Evolutionary conservation across 306 rosid genomes (phyloP), one percentile per base, ranked within the genome.

Genomic region (Mimosa bimucronata): DNA sequence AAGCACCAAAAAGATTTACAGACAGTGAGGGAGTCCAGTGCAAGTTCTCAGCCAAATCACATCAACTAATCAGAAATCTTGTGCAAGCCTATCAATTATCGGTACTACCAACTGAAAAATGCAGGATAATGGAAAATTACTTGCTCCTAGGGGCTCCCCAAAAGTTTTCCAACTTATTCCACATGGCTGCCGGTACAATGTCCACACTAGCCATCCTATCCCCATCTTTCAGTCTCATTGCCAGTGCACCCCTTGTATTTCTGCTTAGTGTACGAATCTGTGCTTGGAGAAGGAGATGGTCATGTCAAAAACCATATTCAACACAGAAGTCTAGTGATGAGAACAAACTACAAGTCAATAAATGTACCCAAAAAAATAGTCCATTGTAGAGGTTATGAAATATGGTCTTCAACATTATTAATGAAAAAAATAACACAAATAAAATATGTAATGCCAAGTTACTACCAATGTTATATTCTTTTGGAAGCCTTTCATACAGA

Each of bases 171-270:
- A 88, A 75, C 83, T 89, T 75, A 48, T 90, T 93, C 92, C 94
- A 74, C 91, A 82, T 77, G 16, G 97, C 82, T 46, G 92, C 96
- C 38, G 98, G 97, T 79, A 95, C 87, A 73, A 95, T 93, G 86
- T 93, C 99, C 83, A 91, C 88, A 46, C 98, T 83, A 18, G 99
- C 99, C 93, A 95, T 91, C 86, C 86, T 93, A 88, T 95, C 99
- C 73, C 90, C 94, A 66, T 70, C 79, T 81, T 64, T 93, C 69
- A 95, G 97, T 82, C 89, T 92, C 99, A 95, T 95, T 76, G 98
- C 99, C 75, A 76, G 81, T 61, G 92, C 82, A 50, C 98, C 99
- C 81, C 99, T 87, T 4, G 99, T 93, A 81, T 90, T 95, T 89
- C 99, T 90, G 80, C 94, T 81, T 79, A 40, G 90, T 25, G 97